A percentile compares a stretch with the other conserved stretches of the same genome.
phyloP scores from a whole-genome alignment of 2,329 filamentous ascomycete genomes.

The Xylariales sp. region DNA sequence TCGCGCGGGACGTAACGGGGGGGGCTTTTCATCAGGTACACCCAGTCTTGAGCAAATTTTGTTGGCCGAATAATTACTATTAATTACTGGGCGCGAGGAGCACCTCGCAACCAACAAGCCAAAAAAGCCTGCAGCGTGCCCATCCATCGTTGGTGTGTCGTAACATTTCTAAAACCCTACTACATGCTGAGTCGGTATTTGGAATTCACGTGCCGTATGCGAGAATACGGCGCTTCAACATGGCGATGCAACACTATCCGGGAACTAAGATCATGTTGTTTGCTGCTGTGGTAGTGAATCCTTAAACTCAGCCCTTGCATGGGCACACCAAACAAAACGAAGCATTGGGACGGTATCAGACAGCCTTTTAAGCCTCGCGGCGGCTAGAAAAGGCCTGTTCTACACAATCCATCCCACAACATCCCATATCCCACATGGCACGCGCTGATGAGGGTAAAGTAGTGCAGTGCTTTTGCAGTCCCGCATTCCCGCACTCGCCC shows the following conservation, averaged over 20 bases:
- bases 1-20: slow-evolving; percentile 19
- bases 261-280: not conserved
- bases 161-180: slow-evolving; percentile 27
- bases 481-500: slow-evolving; percentile 17
- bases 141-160: slow-evolving; percentile 22
- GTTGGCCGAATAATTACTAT: slow-evolving; percentile 37
- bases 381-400: slow-evolving; percentile 16
- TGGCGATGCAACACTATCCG: slow-evolving; percentile 1
- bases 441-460: no score
- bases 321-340: not conserved
- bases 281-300: not conserved
- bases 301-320: slow-evolving; percentile 12
- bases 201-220: slow-evolving; percentile 32
- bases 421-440: no score
- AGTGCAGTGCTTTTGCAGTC: not conserved
- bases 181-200: slow-evolving; percentile 28
- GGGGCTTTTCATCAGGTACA: slow-evolving; percentile 21
- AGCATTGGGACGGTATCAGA: not conserved
- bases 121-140: slow-evolving; percentile 16
- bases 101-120: slow-evolving; percentile 30
- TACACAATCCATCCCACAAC: no score
- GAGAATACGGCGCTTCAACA: slow-evolving; percentile 20
- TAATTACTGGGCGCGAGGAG: slow-evolving; percentile 37
- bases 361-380: not conserved
- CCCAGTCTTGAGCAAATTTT: slow-evolving; percentile 13